These are phyloP conservation scores for Geosiphon pyriformis DNA, from an alignment of 192 early-diverging fungal species.

Conservation along the genomic window DNA sequence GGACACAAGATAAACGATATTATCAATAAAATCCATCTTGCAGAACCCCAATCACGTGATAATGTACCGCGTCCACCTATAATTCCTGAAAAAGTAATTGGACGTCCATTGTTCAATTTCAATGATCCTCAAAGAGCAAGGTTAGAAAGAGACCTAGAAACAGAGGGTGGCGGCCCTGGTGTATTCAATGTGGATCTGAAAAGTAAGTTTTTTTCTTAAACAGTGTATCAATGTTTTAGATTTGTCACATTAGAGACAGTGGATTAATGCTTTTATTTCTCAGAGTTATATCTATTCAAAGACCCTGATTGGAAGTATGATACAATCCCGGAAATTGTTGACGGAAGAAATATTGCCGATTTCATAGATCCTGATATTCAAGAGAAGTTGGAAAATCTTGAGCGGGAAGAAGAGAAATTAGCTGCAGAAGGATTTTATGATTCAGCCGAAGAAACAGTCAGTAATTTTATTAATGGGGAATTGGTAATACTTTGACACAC, in stretches of 20 bases:
- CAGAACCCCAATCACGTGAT: constrained; percentile 83
- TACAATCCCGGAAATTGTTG: constrained; percentile 95
- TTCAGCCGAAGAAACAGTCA: constrained; percentile 61
- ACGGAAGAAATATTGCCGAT: constrained; percentile 98
- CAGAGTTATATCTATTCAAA: constrained; percentile 77
- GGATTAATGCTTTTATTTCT: neutral
- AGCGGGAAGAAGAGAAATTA: constrained; percentile 94
- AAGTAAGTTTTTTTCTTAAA: constrained; percentile 42
- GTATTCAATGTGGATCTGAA: constrained; percentile 95
- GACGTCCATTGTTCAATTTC: constrained; percentile 67
- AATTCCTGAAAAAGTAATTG: constrained; percentile 72
- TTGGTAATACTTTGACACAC: neutral
- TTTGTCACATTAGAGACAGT: neutral
- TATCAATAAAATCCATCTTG: constrained; percentile 93
- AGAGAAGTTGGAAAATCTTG: constrained; percentile 88
- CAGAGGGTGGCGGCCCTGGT: constrained; percentile 87
- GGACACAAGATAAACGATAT: constrained; percentile 84
- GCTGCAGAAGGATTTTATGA: constrained; percentile 93
- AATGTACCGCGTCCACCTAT: constrained; percentile 71
- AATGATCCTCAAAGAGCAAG: constrained; percentile 76
- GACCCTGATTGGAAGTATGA: constrained; percentile 95
- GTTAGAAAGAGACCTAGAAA: constrained; percentile 90
- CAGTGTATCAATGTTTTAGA: neutral
- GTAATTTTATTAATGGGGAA: neutral
- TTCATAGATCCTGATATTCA: constrained; percentile 98